Conservation (phyloP, 139 green algal genomes). For the Chlamydomonas schloesseri region DNA sequence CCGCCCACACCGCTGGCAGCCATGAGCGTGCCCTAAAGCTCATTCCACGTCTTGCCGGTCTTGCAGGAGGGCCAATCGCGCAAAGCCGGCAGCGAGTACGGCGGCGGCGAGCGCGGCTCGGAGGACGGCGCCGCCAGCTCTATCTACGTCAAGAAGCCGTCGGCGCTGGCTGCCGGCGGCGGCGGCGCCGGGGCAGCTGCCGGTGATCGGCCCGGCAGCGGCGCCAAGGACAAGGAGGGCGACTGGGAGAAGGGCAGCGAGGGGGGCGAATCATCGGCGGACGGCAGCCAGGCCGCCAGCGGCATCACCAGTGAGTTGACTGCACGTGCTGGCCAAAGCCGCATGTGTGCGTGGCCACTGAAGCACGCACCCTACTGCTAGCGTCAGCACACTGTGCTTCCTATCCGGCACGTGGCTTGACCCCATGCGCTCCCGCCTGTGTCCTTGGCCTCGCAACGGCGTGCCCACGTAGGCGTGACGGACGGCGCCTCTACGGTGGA, state of each 20-base stretch:
- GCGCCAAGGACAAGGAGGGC: background rate
- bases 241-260: constrained; percentile 32
- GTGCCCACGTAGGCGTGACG: background rate
- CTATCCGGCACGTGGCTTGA: no score
- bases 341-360: no score
- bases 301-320: constrained; percentile 13
- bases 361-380: no score
- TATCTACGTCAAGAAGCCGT: background rate
- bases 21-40: no score
- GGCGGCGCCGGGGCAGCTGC: background rate
- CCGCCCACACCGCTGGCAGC: no score
- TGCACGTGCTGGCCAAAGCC: no score
- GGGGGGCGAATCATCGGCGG: background rate
- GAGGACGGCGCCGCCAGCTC: background rate
- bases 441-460: background rate
- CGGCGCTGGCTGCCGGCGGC: background rate
- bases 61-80: background rate
- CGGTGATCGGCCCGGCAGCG: background rate
- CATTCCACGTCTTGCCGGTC: no score
- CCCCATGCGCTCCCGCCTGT: background rate
- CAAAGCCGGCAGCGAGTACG: background rate
- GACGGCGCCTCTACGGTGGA: background rate
- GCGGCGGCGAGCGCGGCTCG: background rate
- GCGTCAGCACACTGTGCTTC: no score
- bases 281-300: constrained; percentile 41